These are phyloP conservation scores for Gossypium turneri DNA, from an alignment of 345 rosid genomes.

Conservation along the genomic window DNA sequence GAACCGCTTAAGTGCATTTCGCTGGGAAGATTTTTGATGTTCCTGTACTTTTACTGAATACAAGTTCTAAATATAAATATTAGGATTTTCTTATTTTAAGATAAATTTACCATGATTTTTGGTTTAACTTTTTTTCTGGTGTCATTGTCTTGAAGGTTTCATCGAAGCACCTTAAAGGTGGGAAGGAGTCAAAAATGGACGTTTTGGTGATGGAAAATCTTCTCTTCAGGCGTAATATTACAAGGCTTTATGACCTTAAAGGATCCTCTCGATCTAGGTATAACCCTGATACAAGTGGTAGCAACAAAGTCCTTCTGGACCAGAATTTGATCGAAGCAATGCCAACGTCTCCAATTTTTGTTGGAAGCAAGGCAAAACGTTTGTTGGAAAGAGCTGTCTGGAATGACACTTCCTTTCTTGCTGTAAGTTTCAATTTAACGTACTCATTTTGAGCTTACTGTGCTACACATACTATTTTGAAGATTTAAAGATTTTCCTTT, in stretches of 20 bases:
- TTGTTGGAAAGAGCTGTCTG: constrained; percentile 92
- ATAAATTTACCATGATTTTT: neutral
- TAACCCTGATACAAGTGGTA: constrained; percentile 86
- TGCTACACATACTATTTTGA: neutral
- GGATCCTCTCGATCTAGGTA: constrained; percentile 92
- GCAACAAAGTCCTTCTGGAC: constrained; percentile 85
- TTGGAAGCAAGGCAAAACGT: constrained; percentile 88
- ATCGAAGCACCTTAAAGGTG: constrained; percentile 81
- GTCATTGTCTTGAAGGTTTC: constrained; percentile 56
- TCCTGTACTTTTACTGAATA: neutral
- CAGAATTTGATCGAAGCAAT: constrained; percentile 95
- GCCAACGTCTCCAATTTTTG: constrained; percentile 95
- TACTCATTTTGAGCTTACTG: neutral
- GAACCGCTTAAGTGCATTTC: neutral
- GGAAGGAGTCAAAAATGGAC: constrained; percentile 88
- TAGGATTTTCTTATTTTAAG: constrained; percentile 1
- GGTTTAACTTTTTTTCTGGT: constrained; percentile 15
- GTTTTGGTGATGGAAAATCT: constrained; percentile 98
- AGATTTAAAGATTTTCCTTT: neutral
- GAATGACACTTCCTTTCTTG: constrained; percentile 95
- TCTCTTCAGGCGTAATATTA: constrained; percentile 65
- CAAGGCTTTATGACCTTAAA: constrained; percentile 86
- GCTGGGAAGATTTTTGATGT: neutral
- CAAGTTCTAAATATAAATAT: neutral
- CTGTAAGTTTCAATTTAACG: constrained; percentile 49